A percentile compares a stretch with the other conserved stretches of the same genome.
phyloP scores from a whole-genome alignment of 2,329 filamentous ascomycete species.

The Polychaeton citri region DNA sequence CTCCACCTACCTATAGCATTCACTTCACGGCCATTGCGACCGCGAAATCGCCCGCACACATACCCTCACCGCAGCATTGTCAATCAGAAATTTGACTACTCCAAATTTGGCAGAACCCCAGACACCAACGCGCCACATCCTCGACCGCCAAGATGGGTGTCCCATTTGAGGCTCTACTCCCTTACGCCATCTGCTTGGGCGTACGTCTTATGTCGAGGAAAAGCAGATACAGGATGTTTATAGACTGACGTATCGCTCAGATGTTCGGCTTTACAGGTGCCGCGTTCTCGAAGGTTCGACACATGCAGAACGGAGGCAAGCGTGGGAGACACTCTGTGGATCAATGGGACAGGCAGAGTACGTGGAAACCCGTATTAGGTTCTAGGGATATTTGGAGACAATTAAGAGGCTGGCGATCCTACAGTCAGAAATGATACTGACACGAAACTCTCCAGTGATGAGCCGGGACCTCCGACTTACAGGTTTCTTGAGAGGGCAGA shows the following conservation, averaged over 20 bases:
- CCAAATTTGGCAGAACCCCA: too few species aligned
- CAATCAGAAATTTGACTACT: too few species aligned
- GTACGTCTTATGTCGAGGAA: slow-evolving; percentile 28
- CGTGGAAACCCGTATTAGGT: slow-evolving; percentile 3
- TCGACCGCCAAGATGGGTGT: slow-evolving; percentile 42
- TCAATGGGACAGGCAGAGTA: slow-evolving; percentile 49
- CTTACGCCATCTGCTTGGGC: slow-evolving; percentile 44
- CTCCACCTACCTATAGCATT: too few species aligned
- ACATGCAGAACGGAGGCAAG: slow-evolving; percentile 52
- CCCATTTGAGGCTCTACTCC: slow-evolving; percentile 52
- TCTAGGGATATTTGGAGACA: slow-evolving; percentile 16
- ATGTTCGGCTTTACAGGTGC: slow-evolving; percentile 49
- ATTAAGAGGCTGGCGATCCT: slow-evolving; percentile 55
- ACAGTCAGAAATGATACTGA: slow-evolving; percentile 42
- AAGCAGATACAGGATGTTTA: background rate
- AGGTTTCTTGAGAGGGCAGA: slow-evolving; percentile 47
- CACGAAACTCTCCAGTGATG: too few species aligned
- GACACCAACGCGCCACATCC: too few species aligned
- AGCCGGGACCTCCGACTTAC: slow-evolving; percentile 51
- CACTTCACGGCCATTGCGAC: too few species aligned
- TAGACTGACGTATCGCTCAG: slow-evolving; percentile 21
- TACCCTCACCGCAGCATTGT: too few species aligned
- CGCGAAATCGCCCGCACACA: too few species aligned
- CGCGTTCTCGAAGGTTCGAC: slow-evolving; percentile 43
- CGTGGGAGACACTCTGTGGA: slow-evolving; percentile 45